phyloP scores from a whole-genome alignment of 2,329 filamentous ascomycete species.

The Tolypocladium pustulatum region DNA sequence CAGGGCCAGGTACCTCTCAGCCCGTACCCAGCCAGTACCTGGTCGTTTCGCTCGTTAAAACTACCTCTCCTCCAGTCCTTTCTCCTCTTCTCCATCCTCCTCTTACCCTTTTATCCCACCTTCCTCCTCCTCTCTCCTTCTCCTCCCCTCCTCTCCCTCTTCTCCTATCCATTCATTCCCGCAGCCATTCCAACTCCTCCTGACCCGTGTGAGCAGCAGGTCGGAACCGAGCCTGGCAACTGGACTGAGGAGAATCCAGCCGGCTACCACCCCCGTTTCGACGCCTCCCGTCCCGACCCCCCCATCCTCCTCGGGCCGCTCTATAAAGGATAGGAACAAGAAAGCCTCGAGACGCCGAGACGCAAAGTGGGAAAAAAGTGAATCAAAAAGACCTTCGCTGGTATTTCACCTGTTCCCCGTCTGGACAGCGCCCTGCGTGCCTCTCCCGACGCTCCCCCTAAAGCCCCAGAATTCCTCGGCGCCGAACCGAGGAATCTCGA shows the following conservation, averaged over 20 bases:
- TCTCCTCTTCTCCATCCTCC: conserved; percentile 42
- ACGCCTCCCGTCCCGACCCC: conserved; percentile 7
- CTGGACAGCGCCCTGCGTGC: conserved; percentile 6
- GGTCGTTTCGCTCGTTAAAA: conserved; percentile 18
- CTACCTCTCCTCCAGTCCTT: conserved; percentile 44
- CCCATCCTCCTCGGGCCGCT: conserved; percentile 12
- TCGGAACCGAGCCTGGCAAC: conserved; percentile 17
- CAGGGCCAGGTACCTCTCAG: not conserved
- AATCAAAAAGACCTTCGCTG: conserved; percentile 26
- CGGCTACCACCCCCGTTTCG: conserved; percentile 11
- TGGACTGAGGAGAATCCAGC: conserved; percentile 24
- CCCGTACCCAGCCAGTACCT: conserved; percentile 1
- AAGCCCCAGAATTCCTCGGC: conserved; percentile 29
- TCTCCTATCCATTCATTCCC: conserved; percentile 42
- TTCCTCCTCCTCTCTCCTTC: conserved; percentile 24
- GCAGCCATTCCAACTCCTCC: conserved; percentile 40
- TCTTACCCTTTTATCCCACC: conserved; percentile 34
- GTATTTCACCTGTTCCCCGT: conserved; percentile 24
- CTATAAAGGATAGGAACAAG: conserved; percentile 16
- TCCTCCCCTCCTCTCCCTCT: conserved; percentile 27
- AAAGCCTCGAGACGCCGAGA: conserved; percentile 15
- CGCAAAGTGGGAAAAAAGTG: conserved; percentile 15
- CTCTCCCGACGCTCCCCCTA: conserved; percentile 10
- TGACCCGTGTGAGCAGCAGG: conserved; percentile 25
- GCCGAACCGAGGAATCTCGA: conserved; percentile 31